Percentiles rank a stretch among this genome's conserved stretches.
Conservation (phyloP, 169 alveolate species). For the Theileria orientalis region DNA sequence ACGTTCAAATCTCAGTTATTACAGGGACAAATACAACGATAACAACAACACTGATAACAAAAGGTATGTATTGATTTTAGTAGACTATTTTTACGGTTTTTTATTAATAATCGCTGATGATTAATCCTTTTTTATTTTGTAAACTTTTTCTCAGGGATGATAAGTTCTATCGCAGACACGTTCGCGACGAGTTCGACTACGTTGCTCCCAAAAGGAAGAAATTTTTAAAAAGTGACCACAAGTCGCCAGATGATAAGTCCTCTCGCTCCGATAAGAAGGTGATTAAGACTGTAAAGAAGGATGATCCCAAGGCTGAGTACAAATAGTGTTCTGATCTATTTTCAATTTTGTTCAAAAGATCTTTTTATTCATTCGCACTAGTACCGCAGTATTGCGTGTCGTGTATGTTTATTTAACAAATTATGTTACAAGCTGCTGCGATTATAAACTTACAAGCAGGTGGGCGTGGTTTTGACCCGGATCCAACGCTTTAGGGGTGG, state of each 20-base stretch:
- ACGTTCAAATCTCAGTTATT: not conserved
- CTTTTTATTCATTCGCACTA: too few relatives aligned
- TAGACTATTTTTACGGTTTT: not conserved
- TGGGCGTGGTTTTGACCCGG: too few relatives aligned
- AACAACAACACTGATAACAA: constrained; percentile 9
- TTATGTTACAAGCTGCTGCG: too few relatives aligned
- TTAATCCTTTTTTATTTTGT: too few relatives aligned
- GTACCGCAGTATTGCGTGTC: too few relatives aligned
- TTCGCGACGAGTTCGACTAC: constrained; percentile 20
- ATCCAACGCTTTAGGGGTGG: too few relatives aligned
- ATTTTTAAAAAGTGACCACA: not conserved
- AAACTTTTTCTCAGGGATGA: constrained; percentile 2
- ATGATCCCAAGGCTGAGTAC: not conserved
- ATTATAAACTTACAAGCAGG: too few relatives aligned
- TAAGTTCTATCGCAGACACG: constrained; percentile 13
- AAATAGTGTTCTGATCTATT: too few relatives aligned
- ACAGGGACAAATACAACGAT: not conserved
- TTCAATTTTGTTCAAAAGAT: too few relatives aligned
- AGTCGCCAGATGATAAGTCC: not conserved
- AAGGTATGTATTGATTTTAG: constrained; percentile 2
- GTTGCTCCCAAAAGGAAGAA: constrained; percentile 21
- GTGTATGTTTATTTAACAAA: too few relatives aligned
- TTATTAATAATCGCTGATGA: too few relatives aligned
- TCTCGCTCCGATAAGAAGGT: not conserved
- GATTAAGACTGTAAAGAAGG: constrained; percentile 1